Base-by-base conservation (phyloP, 345 rosid species). In the Salix caprea region DNA sequence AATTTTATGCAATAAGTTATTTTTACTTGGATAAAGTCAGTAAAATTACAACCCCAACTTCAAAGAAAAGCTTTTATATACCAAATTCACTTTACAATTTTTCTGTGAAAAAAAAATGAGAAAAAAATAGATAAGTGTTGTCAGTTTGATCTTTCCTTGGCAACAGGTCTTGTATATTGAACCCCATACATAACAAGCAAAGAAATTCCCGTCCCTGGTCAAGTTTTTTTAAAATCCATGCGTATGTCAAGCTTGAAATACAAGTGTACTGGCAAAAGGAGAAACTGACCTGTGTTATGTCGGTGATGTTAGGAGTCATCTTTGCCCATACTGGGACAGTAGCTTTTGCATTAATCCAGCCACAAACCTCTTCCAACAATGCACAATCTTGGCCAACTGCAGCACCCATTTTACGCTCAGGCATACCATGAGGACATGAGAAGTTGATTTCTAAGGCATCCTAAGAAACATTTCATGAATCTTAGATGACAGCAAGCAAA, bases 371-470 rank as follows among this genome's bases (percentile, higher is more conserved):
- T 70, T 90, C 97, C 65, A 93, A 76, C 65, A 96, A 86, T 8
- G 66, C 84, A 83, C 97, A 92, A 76, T 96, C 99, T 85, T 96
- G 97, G 69, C 99, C 98, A 16, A 96, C 97, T 11, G 99, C 99
- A 3, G 98, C 98, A 71, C 98, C 99, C 99, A 96, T 93, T 86
- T 87, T 93, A 39, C 99, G 92, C 83, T 93, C 99, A 9, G 99
- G 99, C 99, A 96, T 96, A 28, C 99, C 98, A 30, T 93, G 99
- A 74, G 99, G 99, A 82, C 99, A 96, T 36, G 98, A 96, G 85
- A 96, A 96, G 79, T 96, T 96, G 79, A 96, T 85, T 75, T 96
- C 99, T 67, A 96, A 85, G 15, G 97, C 99, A 88, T 96, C 99
- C 98, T 96, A 74, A 26, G 75, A 64, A 42, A 78, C 62, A 39